phyloP scores from a whole-genome alignment of 306 rosid species.

The Medicago truncatula region DNA sequence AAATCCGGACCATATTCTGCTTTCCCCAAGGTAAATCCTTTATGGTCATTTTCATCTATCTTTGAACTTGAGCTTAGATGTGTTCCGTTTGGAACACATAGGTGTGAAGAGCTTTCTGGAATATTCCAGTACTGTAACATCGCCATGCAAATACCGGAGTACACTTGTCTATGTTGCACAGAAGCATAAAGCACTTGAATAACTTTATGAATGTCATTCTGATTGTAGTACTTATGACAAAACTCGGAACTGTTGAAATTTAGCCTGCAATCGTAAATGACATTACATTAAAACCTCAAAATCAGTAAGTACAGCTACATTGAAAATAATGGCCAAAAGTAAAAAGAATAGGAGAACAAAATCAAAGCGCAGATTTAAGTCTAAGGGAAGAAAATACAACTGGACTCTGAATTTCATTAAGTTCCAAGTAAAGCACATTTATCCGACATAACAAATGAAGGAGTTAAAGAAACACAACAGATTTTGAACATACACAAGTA shows the following conservation, averaged over 20 bases:
- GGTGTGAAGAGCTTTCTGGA: conserved; percentile 55
- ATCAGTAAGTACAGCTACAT: conserved; percentile 16
- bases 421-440: conserved; percentile 16
- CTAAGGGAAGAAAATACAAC: conserved; percentile 1
- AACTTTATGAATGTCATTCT: conserved; percentile 67
- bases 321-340: conserved; percentile 1
- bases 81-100: conserved; percentile 46
- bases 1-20: conserved; percentile 26
- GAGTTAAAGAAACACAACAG: conserved; percentile 38
- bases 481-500: conserved; percentile 84
- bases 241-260: conserved; percentile 51
- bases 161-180: conserved; percentile 53
- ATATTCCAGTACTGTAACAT: conserved; percentile 72
- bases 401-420: conserved; percentile 25
- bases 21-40: conserved; percentile 32
- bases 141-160: conserved; percentile 58
- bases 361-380: conserved; percentile 26
- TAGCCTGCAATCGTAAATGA: conserved; percentile 63
- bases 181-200: conserved; percentile 65
- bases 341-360: conserved; percentile 1
- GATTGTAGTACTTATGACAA: conserved; percentile 72
- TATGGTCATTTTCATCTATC: conserved; percentile 43
- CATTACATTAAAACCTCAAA: conserved; percentile 33
- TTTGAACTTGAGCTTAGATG: conserved; percentile 40
- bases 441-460: conserved; percentile 28